phyloP scores from a whole-genome alignment of 2,329 filamentous ascomycete species.

The Hymenoscyphus scutula region DNA sequence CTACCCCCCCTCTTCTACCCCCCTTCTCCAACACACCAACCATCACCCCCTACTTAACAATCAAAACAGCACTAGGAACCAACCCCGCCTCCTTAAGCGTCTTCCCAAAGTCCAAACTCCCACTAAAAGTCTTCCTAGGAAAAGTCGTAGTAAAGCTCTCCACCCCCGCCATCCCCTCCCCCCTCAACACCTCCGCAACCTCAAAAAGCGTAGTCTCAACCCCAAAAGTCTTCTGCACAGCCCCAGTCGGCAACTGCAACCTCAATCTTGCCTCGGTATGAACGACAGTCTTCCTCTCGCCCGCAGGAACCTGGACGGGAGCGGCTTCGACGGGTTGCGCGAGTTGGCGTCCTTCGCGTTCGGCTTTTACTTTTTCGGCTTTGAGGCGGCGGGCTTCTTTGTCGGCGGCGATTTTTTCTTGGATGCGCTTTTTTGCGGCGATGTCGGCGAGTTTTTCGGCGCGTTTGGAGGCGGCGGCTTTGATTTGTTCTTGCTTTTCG shows the following conservation, averaged over 20 bases:
- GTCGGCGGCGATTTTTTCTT: conserved; percentile 91
- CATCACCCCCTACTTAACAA: conserved; percentile 60
- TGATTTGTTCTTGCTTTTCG: conserved; percentile 82
- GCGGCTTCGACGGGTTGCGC: conserved; percentile 35
- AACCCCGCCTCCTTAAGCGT: conserved; percentile 90
- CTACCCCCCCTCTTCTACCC: no score
- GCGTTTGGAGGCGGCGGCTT: conserved; percentile 82
- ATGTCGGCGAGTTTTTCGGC: conserved; percentile 83
- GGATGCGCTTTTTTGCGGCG: conserved; percentile 83
- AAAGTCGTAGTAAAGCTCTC: conserved; percentile 82
- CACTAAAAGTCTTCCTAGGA: conserved; percentile 76
- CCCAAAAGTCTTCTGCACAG: conserved; percentile 81
- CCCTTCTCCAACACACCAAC: no score
- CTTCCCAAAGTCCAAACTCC: conserved; percentile 73
- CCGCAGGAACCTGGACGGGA: conserved; percentile 41
- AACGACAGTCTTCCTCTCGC: conserved; percentile 41
- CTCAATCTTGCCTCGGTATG: conserved; percentile 74
- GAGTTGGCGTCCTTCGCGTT: conserved; percentile 67
- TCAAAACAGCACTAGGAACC: conserved; percentile 84
- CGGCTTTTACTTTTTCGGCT: conserved; percentile 80
- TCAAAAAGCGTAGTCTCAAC: conserved; percentile 93
- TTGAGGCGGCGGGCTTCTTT: conserved; percentile 86
- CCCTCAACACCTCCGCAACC: conserved; percentile 71
- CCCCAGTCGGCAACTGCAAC: conserved; percentile 73
- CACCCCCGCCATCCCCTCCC: conserved; percentile 71